phyloP scores from a whole-genome alignment of 345 rosid genomes.

The Trapa bicornis region DNA sequence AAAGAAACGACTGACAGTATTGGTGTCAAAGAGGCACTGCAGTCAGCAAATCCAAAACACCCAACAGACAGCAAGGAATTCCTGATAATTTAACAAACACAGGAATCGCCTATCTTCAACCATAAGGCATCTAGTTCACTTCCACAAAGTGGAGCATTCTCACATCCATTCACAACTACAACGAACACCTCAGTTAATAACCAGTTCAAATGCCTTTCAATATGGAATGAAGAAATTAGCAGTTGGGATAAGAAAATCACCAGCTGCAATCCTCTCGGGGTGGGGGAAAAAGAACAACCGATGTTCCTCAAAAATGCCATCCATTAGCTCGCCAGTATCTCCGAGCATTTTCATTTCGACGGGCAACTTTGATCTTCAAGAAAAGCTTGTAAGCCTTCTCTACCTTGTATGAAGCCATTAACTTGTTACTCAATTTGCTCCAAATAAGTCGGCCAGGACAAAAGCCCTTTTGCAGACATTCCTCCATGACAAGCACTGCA shows the following conservation, averaged over 20 bases:
- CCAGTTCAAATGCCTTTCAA: background rate
- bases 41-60: no score
- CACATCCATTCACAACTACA: no score
- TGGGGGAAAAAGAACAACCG: background rate
- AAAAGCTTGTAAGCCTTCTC: slow-evolving; percentile 72
- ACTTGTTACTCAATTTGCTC: slow-evolving; percentile 62
- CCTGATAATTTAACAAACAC: no score
- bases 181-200: no score
- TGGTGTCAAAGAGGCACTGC: no score
- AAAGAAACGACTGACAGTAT: no score
- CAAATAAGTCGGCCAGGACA: slow-evolving; percentile 68
- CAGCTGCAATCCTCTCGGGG: background rate
- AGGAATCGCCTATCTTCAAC: no score
- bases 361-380: slow-evolving; percentile 64
- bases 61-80: no score
- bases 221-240: background rate
- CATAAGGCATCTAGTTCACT: no score
- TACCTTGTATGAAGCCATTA: slow-evolving; percentile 53
- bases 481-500: slow-evolving; percentile 86
- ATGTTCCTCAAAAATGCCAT: slow-evolving; percentile 64
- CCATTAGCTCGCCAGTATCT: slow-evolving; percentile 75
- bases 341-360: slow-evolving; percentile 48
- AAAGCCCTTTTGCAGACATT: slow-evolving; percentile 58
- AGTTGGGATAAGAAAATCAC: background rate
- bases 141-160: no score